Conservation (phyloP, 352 stramenopile genomes). For the Phytophthora pistaciae region DNA sequence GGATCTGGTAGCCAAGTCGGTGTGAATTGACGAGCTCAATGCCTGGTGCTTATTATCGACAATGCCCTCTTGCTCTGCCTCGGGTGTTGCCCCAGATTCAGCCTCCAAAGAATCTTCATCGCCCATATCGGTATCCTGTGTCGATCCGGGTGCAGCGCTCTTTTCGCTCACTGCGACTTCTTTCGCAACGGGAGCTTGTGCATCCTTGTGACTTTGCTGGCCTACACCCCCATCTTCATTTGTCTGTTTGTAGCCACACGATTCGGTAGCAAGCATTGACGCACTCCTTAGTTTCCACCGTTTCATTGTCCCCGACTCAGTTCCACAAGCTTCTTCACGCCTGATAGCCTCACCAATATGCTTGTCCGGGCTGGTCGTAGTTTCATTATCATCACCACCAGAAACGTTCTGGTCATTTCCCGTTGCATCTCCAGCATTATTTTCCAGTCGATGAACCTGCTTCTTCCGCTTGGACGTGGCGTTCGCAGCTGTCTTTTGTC, state of each 20-base stretch:
- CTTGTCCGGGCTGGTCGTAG: not conserved
- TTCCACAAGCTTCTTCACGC: not conserved
- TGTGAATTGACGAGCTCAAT: not conserved
- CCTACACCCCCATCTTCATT: not conserved
- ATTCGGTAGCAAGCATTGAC: slow-evolving; percentile 1
- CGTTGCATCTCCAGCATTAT: slow-evolving; percentile 2
- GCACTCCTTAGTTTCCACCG: slow-evolving; percentile 18
- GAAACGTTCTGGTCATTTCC: not conserved
- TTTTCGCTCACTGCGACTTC: not conserved
- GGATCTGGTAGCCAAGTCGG: not conserved
- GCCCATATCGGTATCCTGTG: not conserved
- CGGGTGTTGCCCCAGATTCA: not conserved
- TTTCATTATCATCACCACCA: not conserved
- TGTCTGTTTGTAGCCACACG: not conserved
- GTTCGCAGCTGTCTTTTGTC: not conserved
- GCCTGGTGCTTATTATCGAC: not conserved
- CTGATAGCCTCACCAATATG: not conserved
- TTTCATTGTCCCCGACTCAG: not conserved
- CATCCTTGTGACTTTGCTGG: not conserved
- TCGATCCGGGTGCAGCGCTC: not conserved
- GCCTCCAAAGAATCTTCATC: not conserved
- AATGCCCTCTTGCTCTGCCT: not conserved
- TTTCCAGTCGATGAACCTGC: slow-evolving; percentile 3
- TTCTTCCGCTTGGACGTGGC: not conserved
- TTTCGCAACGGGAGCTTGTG: not conserved